Base-by-base conservation (phyloP, 73 alveolate genomes). In the Loxodes magnus region DNA sequence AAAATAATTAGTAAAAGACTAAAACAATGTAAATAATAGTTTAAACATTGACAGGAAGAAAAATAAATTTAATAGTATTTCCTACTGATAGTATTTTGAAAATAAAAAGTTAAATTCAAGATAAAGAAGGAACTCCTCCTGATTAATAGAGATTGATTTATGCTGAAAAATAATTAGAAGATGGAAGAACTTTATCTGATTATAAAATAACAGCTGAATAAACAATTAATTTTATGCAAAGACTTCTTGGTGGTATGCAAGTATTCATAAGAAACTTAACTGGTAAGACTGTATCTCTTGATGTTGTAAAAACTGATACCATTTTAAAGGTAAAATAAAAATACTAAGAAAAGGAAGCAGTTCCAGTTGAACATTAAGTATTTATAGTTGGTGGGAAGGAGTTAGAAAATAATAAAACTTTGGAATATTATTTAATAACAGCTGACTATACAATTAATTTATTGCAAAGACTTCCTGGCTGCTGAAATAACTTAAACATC, bases 101-200 rank as follows among this genome's bases (percentile, higher is more conserved):
- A 9, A n/a, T 31, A n/a, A 31, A 31, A 31, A n/a, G 12, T 7
- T 9, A 31, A 31, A 31, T 31, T 31, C 12, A 31, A 31, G 41
- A 31, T 9, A 31, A 31, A 31, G 41, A 31, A 31, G 41, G 41
- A n/a, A 31, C 10, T n/a, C 41, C 41, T 31, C 41, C 41, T 31
- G 10, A 31, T n/a, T 9, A 31, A 9, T n/a, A 31, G 10, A 31
- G 41, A 31, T n/a, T 31, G 7, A 31, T 31, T 31, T 31, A 9
- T n/a, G 10, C 12, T 31, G 41, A n/a, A 31, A 31, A 31, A 31
- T 7, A 31, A 31, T n/a, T 31, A 9, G 12, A 31, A 31, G 41
- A 31, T 9, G 41, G 41, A 31, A 31, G 7, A n/a, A 31, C 41
- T 31, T 31, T 31, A n/a, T 7, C 7, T 9, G 41, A 31, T 31